phyloP scores from a whole-genome alignment of 805 yeast genomes.

The Torulaspora microellipsoides region DNA sequence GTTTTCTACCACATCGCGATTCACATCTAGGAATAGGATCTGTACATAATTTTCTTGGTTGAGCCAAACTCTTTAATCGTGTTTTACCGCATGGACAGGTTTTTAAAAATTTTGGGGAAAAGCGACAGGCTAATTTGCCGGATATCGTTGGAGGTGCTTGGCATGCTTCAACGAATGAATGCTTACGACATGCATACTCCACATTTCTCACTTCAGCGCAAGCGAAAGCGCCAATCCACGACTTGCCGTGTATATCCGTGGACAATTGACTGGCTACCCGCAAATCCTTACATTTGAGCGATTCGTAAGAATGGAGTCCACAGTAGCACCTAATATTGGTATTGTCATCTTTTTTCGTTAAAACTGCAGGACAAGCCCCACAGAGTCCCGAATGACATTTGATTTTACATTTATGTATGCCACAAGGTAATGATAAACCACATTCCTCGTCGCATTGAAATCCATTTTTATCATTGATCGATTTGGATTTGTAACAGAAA shows the following conservation, averaged over 20 bases:
- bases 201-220: constrained; percentile 45
- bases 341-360: constrained; percentile 23
- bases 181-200: constrained; percentile 57
- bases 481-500: constrained; percentile 70
- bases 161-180: constrained; percentile 52
- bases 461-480: constrained; percentile 44
- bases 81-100: constrained; percentile 81
- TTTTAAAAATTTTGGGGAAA: constrained; percentile 53
- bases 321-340: constrained; percentile 62
- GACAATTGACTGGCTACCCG: constrained; percentile 36
- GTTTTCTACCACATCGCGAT: constrained; percentile 52
- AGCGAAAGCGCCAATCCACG: constrained; percentile 50
- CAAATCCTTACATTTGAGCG: constrained; percentile 41
- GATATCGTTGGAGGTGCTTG: constrained; percentile 29
- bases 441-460: constrained; percentile 55
- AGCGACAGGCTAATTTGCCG: constrained; percentile 47
- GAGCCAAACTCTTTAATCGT: constrained; percentile 37
- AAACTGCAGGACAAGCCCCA: constrained; percentile 57
- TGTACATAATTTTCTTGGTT: constrained; percentile 53
- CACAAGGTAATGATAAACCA: constrained; percentile 61
- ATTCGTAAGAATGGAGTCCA: constrained; percentile 47
- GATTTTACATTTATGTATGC: constrained; percentile 57
- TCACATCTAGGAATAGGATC: constrained; percentile 80
- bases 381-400: constrained; percentile 80
- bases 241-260: constrained; percentile 24